Conservation (phyloP, 306 rosid genomes). For the Erythrophleum fordii region DNA sequence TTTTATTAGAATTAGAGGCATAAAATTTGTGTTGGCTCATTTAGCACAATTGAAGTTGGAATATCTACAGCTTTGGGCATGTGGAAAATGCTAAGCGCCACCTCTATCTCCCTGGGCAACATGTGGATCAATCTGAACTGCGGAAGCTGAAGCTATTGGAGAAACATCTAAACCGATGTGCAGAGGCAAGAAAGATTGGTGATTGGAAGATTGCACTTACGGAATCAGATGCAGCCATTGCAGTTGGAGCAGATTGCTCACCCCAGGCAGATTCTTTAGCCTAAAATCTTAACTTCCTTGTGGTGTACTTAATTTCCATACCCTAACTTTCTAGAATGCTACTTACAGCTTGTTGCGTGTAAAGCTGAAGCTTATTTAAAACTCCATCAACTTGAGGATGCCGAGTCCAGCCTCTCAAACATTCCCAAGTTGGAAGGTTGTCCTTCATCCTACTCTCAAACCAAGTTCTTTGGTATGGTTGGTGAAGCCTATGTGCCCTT, state of each 20-base stretch:
- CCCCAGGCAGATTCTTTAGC: conserved; percentile 64
- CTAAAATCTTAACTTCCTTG: conserved; percentile 11
- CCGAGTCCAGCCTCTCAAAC: conserved; percentile 58
- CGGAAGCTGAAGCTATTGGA: conserved; percentile 71
- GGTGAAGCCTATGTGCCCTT: conserved; percentile 77
- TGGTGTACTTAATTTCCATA: not conserved
- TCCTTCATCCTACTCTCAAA: conserved; percentile 56
- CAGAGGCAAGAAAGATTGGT: conserved; percentile 64
- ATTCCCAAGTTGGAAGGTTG: conserved; percentile 66
- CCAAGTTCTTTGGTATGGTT: conserved; percentile 75
- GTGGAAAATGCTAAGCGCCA: conserved; percentile 66
- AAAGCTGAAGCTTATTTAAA: conserved; percentile 80
- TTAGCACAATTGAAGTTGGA: conserved; percentile 30
- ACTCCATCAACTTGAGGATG: conserved; percentile 81
- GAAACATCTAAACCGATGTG: conserved; percentile 71
- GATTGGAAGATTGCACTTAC: conserved; percentile 78
- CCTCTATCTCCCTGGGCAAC: conserved; percentile 58
- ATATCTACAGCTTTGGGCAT: conserved; percentile 69
- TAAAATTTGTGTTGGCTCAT: conserved; percentile 7
- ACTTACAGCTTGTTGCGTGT: conserved; percentile 72
- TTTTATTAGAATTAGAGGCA: not conserved
- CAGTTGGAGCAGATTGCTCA: conserved; percentile 76
- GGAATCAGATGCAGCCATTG: conserved; percentile 76
- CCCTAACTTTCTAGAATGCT: conserved; percentile 33
- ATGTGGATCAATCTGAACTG: conserved; percentile 69